phyloP scores from a whole-genome alignment of 2,329 filamentous ascomycete species.

The Hortaea sp. region DNA sequence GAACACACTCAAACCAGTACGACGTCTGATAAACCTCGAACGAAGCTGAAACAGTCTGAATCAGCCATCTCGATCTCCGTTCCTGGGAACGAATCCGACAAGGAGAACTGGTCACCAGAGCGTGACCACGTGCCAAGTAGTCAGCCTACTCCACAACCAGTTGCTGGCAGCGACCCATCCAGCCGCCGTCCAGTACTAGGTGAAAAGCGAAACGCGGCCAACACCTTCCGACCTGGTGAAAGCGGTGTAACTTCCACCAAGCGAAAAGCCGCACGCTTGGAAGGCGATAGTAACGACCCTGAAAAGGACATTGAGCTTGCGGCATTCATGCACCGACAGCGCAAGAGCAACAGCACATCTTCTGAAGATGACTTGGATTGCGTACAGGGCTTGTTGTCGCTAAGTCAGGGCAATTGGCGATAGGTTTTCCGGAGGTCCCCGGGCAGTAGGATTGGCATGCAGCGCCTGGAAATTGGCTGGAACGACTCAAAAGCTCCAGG shows the following conservation, averaged over 20 bases:
- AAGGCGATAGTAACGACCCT: constrained; percentile 27
- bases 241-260: not conserved
- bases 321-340: constrained; percentile 56
- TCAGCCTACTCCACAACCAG: not conserved
- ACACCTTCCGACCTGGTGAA: not conserved
- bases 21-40: constrained; percentile 2
- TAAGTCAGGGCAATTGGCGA: constrained; percentile 86
- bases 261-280: not conserved
- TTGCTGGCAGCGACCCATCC: not conserved
- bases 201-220: constrained; percentile 9
- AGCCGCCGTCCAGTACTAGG: constrained; percentile 6
- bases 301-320: constrained; percentile 56
- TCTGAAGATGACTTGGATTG: constrained; percentile 65
- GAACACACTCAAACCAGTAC: constrained; percentile 1
- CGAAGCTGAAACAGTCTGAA: constrained; percentile 21
- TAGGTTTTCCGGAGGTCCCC: constrained; percentile 10
- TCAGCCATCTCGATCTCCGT: constrained; percentile 31
- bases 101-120: constrained; percentile 77
- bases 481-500: too few relatives aligned
- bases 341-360: constrained; percentile 26
- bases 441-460: too few relatives aligned
- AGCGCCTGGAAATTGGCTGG: too few relatives aligned
- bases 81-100: constrained; percentile 69
- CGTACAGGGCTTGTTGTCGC: constrained; percentile 74
- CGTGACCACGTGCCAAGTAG: constrained; percentile 11